These are phyloP conservation scores for Rachicladosporium sp. DNA, from an alignment of 2,329 filamentous ascomycete species.

Conservation along the genomic window DNA sequence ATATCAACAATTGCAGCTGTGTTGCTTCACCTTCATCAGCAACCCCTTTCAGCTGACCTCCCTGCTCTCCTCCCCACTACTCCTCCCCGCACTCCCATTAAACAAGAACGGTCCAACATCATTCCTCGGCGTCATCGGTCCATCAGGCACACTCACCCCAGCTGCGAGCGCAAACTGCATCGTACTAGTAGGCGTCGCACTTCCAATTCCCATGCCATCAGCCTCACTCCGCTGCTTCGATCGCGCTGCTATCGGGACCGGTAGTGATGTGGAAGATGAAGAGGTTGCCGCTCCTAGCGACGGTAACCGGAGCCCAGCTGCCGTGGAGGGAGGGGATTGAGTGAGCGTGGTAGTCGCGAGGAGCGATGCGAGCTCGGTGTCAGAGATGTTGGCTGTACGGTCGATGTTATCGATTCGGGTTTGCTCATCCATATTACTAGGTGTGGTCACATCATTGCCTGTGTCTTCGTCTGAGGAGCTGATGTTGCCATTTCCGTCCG, in stretches of 20 bases:
- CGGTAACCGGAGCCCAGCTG: too few relatives aligned
- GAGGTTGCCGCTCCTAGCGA: too few relatives aligned
- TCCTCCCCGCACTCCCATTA: constrained; percentile 49
- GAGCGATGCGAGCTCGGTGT: constrained; percentile 11
- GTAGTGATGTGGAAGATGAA: too few relatives aligned
- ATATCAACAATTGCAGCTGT: too few relatives aligned
- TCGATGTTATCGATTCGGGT: constrained; percentile 1
- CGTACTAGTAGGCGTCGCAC: constrained; percentile 23
- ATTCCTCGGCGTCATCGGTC: constrained; percentile 83
- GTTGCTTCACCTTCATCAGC: too few relatives aligned
- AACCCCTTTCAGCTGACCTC: too few relatives aligned
- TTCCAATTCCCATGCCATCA: too few relatives aligned
- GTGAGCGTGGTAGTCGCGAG: constrained; percentile 3
- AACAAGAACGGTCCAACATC: constrained; percentile 88
- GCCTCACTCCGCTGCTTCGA: too few relatives aligned
- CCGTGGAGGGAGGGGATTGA: neutral
- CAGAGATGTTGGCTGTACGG: constrained; percentile 7
- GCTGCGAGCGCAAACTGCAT: constrained; percentile 23
- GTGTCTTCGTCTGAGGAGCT: too few relatives aligned
- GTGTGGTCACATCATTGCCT: too few relatives aligned
- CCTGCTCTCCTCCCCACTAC: neutral
- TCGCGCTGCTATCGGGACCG: too few relatives aligned
- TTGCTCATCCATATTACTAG: neutral
- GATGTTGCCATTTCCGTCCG: too few relatives aligned
- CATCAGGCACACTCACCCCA: constrained; percentile 43